These are phyloP conservation scores for Posidonia australis DNA, from an alignment of 106 monocot species.

Conservation along the genomic window DNA sequence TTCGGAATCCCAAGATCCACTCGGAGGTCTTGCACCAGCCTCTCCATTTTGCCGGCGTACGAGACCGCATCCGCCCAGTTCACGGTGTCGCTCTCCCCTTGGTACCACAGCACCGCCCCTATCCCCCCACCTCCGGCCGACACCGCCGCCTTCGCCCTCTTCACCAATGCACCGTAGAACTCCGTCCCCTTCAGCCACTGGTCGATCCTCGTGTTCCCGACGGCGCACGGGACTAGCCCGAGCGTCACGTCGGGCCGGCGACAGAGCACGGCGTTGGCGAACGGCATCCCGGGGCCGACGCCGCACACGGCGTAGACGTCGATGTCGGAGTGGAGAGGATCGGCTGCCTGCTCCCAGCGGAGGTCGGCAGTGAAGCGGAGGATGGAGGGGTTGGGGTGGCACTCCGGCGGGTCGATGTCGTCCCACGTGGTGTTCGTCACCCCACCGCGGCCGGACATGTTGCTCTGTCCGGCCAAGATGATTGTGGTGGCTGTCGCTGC, in stretches of 20 bases:
- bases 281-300: constrained; percentile 23
- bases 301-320: constrained; percentile 13
- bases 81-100: constrained; percentile 67
- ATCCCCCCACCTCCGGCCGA: not conserved
- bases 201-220: constrained; percentile 12
- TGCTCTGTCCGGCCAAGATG: constrained; percentile 29
- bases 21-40: constrained; percentile 32
- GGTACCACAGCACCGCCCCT: constrained; percentile 29
- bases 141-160: constrained; percentile 9
- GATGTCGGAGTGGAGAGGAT: constrained; percentile 27
- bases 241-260: not conserved
- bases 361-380: constrained; percentile 7
- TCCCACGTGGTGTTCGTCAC: constrained; percentile 10
- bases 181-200: constrained; percentile 13
- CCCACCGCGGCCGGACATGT: constrained; percentile 27
- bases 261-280: constrained; percentile 13
- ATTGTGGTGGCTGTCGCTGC: not conserved
- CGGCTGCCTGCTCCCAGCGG: constrained; percentile 14
- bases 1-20: constrained; percentile 35
- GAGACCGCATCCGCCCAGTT: constrained; percentile 16
- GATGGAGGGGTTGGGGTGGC: constrained; percentile 7
- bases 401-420: constrained; percentile 12
- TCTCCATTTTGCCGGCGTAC: constrained; percentile 37
- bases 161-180: constrained; percentile 6
- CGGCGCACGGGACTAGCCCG: constrained; percentile 21